Conservation (phyloP, 345 rosid species). For the Pelargonium nanum region DNA sequence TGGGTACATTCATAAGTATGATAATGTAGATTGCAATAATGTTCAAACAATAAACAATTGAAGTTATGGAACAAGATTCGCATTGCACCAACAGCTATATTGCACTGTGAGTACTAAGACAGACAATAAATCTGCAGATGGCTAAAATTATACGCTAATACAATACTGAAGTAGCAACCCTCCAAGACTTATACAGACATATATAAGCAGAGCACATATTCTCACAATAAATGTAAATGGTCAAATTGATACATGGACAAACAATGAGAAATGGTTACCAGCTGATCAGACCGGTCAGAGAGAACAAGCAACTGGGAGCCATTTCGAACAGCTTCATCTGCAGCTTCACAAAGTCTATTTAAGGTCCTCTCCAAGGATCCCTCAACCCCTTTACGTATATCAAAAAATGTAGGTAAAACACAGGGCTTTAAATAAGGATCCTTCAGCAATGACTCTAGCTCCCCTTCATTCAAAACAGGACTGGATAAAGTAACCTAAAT, state of each 20-base stretch:
- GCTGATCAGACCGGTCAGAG: constrained; percentile 65
- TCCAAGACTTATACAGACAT: neutral
- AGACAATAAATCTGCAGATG: neutral
- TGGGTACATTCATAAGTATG: neutral
- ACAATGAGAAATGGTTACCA: constrained; percentile 35
- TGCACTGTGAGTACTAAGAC: neutral
- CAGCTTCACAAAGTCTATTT: constrained; percentile 71
- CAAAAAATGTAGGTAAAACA: constrained; percentile 66
- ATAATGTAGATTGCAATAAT: neutral
- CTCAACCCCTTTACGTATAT: constrained; percentile 84
- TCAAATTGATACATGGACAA: neutral
- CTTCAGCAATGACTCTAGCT: constrained; percentile 63
- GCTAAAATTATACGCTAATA: neutral
- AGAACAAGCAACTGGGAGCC: constrained; percentile 93
- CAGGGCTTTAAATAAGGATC: constrained; percentile 58
- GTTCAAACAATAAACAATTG: neutral
- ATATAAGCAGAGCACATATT: neutral
- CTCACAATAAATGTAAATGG: neutral
- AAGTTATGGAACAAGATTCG: neutral
- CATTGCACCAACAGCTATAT: neutral
- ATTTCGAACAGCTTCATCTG: constrained; percentile 95
- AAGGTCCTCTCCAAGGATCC: constrained; percentile 78
- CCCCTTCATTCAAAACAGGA: constrained; percentile 90
- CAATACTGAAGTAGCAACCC: neutral
- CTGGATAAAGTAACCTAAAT: constrained; percentile 65